These are phyloP conservation scores for Xylariaceae sp. DNA, from an alignment of 2,329 filamentous ascomycete genomes.

Conservation along the genomic window DNA sequence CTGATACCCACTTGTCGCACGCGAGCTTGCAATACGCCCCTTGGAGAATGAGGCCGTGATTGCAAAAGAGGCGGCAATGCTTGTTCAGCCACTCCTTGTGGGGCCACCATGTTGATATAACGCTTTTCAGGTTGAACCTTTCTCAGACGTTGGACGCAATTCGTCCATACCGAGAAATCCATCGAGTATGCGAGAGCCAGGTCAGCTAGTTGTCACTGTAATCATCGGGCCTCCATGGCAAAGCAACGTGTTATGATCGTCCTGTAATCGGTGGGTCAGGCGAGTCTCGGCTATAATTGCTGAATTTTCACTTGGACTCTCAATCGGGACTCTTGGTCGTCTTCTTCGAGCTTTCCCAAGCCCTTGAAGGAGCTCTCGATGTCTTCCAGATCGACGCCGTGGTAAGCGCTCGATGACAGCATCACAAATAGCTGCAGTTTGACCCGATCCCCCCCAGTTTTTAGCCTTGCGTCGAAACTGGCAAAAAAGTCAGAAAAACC, in stretches of 20 bases:
- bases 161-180: no score
- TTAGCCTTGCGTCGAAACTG: slow-evolving; percentile 16
- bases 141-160: no score
- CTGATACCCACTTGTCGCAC: slow-evolving; percentile 21
- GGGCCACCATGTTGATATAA: no score
- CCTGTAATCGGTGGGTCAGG: no score
- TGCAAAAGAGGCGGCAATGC: slow-evolving; percentile 7
- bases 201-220: no score
- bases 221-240: no score
- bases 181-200: no score
- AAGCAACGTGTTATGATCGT: no score
- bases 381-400: slow-evolving; percentile 13
- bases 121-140: no score
- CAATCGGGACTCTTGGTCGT: slow-evolving; percentile 8
- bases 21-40: slow-evolving; percentile 18
- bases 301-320: slow-evolving; percentile 21
- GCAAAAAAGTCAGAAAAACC: slow-evolving; percentile 10
- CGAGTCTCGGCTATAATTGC: no score
- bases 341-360: slow-evolving; percentile 17
- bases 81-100: slow-evolving; percentile 15
- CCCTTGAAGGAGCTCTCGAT: slow-evolving; percentile 18
- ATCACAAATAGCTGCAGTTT: slow-evolving; percentile 19
- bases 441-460: slow-evolving; percentile 20
- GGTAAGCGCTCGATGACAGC: slow-evolving; percentile 12
- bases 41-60: slow-evolving; percentile 9